Conservation (phyloP, 106 monocot genomes). For the Iris macrosiphon region DNA sequence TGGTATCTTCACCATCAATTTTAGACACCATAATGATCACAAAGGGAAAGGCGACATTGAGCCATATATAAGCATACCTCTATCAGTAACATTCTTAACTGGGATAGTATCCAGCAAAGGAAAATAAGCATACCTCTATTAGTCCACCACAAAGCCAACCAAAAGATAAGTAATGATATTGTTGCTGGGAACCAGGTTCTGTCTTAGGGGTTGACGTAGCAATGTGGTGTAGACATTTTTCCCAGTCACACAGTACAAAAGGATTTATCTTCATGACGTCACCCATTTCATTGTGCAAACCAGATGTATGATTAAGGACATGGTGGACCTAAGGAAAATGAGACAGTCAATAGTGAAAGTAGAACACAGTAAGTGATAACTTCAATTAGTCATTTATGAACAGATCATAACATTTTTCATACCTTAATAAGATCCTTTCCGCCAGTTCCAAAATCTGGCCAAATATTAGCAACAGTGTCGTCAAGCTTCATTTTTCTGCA, state of each 20-base stretch:
- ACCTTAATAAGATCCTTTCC: slow-evolving; percentile 83
- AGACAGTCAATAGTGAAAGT: slow-evolving; percentile 1
- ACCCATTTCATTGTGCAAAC: slow-evolving; percentile 76
- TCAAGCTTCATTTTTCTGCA: slow-evolving; percentile 83
- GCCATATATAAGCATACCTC: too few relatives aligned
- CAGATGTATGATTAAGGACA: slow-evolving; percentile 93
- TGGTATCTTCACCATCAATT: too few relatives aligned
- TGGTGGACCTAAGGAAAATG: slow-evolving; percentile 63
- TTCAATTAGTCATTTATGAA: too few relatives aligned
- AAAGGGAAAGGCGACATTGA: too few relatives aligned
- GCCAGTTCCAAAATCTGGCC: slow-evolving; percentile 79
- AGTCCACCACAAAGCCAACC: slow-evolving; percentile 98
- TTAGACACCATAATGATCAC: too few relatives aligned
- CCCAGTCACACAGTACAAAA: slow-evolving; percentile 85
- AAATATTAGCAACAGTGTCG: slow-evolving; percentile 75
- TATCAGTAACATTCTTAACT: too few relatives aligned
- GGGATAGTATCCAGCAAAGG: background rate
- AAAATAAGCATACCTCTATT: slow-evolving; percentile 60
- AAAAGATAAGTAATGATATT: slow-evolving; percentile 91
- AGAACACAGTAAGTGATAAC: too few relatives aligned
- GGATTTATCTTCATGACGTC: slow-evolving; percentile 56
- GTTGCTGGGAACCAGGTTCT: slow-evolving; percentile 66
- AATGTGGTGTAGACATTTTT: slow-evolving; percentile 63
- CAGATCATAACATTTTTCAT: background rate
- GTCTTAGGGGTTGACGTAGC: slow-evolving; percentile 51